These are phyloP conservation scores for Alternaria dauci DNA, from an alignment of 2,329 filamentous ascomycete genomes.

Conservation along the genomic window DNA sequence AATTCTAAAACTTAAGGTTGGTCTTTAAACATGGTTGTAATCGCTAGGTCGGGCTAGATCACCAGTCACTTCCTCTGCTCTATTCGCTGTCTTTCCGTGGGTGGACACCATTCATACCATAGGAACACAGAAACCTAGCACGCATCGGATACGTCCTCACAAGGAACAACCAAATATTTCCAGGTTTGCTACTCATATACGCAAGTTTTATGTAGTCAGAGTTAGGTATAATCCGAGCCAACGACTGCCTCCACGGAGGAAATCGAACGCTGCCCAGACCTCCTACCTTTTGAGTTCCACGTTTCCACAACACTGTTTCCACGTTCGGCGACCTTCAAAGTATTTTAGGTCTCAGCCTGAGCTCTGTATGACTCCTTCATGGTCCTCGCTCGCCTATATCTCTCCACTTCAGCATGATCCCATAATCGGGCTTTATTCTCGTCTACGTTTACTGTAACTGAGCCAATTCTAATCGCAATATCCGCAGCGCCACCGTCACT, in stretches of 20 bases:
- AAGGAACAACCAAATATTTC: background rate
- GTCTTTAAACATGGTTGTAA: background rate
- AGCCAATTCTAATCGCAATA: background rate
- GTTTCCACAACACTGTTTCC: background rate
- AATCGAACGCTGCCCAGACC: background rate
- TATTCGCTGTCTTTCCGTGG: background rate
- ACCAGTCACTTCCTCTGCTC: background rate
- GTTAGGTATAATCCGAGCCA: background rate
- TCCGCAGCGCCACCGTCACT: accelerated
- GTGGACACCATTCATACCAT: background rate
- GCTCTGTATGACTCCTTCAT: background rate
- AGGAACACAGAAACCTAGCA: background rate
- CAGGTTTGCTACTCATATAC: background rate
- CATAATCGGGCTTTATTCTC: background rate
- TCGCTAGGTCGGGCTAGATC: background rate
- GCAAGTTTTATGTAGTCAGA: background rate
- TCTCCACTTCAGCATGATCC: background rate
- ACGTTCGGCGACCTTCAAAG: too few species aligned
- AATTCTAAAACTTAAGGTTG: background rate
- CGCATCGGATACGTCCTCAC: background rate
- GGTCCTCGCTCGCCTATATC: background rate
- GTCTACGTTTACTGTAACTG: background rate
- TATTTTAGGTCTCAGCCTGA: background rate
- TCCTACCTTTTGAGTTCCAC: background rate
- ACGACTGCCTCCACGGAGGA: background rate